These are phyloP conservation scores for Trichosporon asahii DNA, from an alignment of 1,284 basidiomycete genomes.

Conservation along the genomic window DNA sequence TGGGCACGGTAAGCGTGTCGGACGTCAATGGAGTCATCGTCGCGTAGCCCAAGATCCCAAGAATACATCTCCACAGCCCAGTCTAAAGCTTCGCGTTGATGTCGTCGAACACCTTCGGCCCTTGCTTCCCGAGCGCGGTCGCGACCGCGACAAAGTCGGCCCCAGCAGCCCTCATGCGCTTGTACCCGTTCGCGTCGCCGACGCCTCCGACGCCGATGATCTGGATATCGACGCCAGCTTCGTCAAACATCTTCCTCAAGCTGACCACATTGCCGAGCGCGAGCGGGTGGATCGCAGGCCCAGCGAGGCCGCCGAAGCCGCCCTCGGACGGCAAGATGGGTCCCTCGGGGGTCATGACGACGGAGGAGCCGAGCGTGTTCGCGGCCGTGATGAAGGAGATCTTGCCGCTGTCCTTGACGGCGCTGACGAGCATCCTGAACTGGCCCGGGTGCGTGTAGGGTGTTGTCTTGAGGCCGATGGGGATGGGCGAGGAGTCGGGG, in stretches of 20 bases:
- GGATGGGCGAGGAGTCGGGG: conserved; percentile 12
- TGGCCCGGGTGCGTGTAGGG: conserved; percentile 24
- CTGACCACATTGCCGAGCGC: conserved; percentile 20
- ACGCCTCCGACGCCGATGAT: conserved; percentile 26
- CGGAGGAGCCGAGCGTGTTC: conserved; percentile 21
- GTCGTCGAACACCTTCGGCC: neutral
- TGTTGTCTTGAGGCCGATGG: conserved; percentile 23
- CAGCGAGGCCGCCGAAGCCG: conserved; percentile 24
- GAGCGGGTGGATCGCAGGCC: conserved; percentile 21
- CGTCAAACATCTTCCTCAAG: conserved; percentile 18
- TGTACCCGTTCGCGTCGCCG: conserved; percentile 13
- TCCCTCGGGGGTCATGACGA: conserved; percentile 9
- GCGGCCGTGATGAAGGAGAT: conserved; percentile 22
- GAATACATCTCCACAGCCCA: neutral
- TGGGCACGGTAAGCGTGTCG: no score
- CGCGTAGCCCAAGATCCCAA: neutral
- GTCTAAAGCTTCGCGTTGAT: neutral
- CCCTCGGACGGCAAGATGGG: conserved; percentile 16
- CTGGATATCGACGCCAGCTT: conserved; percentile 5
- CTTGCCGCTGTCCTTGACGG: neutral
- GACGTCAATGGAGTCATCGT: no score
- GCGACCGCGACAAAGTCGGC: conserved; percentile 18
- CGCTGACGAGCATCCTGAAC: conserved; percentile 22
- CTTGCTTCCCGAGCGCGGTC: conserved; percentile 18
- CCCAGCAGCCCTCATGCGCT: conserved; percentile 19